Percentiles rank a stretch among this genome's conserved stretches.
These are phyloP conservation scores for Penicillium coprophilum DNA, from an alignment of 495 filamentous ascomycete genomes.

Conservation along the genomic window DNA sequence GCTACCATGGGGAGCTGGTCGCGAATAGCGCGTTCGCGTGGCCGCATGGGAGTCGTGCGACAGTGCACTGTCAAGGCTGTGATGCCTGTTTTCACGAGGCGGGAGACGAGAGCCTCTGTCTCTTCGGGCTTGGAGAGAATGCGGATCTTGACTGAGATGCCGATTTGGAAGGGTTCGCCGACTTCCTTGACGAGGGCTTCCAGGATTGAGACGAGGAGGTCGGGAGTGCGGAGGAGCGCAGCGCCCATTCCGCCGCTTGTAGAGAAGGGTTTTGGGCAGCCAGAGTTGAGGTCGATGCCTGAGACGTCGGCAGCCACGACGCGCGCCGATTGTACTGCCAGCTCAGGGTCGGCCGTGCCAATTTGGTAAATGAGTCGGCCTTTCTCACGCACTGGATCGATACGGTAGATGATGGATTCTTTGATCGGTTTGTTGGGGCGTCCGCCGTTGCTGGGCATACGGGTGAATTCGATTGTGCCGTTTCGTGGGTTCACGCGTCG, in stretches of 20 bases:
- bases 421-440: slow-evolving; percentile 47
- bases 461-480: slow-evolving; percentile 77
- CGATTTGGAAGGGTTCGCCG: slow-evolving; percentile 71
- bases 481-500: slow-evolving; percentile 72
- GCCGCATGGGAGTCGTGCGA: slow-evolving; percentile 93
- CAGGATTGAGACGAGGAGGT: slow-evolving; percentile 77
- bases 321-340: slow-evolving; percentile 78
- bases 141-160: slow-evolving; percentile 93
- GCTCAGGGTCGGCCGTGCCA: slow-evolving; percentile 75
- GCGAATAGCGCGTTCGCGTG: slow-evolving; percentile 80
- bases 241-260: slow-evolving; percentile 93
- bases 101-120: slow-evolving; percentile 71
- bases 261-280: slow-evolving; percentile 95
- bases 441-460: slow-evolving; percentile 65
- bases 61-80: slow-evolving; percentile 91
- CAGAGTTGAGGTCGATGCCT: slow-evolving; percentile 95
- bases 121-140: slow-evolving; percentile 71
- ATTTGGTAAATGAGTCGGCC: slow-evolving; percentile 83
- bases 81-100: slow-evolving; percentile 80
- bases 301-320: slow-evolving; percentile 82
- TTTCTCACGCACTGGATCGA: slow-evolving; percentile 73
- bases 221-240: slow-evolving; percentile 78
- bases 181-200: slow-evolving; percentile 78
- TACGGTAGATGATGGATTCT: slow-evolving; percentile 77
- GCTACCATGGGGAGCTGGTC: slow-evolving; percentile 81